These are phyloP conservation scores for Tylopilus sp. DNA, from an alignment of 768 basidiomycete genomes.

Conservation along the genomic window DNA sequence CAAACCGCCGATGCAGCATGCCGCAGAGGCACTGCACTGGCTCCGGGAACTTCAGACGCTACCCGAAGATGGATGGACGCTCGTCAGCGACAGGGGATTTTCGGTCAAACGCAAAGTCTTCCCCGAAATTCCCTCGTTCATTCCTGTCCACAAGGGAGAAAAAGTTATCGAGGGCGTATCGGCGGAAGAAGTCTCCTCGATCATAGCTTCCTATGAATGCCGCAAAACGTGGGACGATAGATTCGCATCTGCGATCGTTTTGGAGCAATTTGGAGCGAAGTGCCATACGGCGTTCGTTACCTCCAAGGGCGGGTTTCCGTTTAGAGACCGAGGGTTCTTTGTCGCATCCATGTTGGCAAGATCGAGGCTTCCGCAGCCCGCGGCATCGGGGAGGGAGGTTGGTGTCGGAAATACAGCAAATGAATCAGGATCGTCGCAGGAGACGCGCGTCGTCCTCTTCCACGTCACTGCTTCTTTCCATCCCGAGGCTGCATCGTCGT, in stretches of 20 bases:
- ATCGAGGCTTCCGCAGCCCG: conserved; percentile 35
- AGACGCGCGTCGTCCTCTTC: conserved; percentile 65
- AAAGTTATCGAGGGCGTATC: conserved; percentile 93
- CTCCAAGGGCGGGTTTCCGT: conserved; percentile 81
- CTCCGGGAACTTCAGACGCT: conserved; percentile 66
- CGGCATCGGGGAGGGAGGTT: conserved; percentile 40
- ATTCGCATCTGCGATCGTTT: conserved; percentile 61
- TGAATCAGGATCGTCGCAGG: conserved; percentile 34
- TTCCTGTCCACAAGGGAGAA: conserved; percentile 84
- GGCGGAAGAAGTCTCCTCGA: conserved; percentile 82
- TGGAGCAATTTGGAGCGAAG: conserved; percentile 78
- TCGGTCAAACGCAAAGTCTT: conserved; percentile 73
- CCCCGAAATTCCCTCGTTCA: conserved; percentile 70
- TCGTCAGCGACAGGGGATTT: conserved; percentile 73
- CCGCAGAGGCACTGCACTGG: conserved; percentile 78
- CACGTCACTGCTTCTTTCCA: conserved; percentile 82
- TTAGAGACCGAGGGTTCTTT: conserved; percentile 85
- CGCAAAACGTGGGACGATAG: conserved; percentile 86
- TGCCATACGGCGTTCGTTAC: conserved; percentile 69
- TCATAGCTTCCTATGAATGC: conserved; percentile 66
- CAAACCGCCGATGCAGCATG: conserved; percentile 74
- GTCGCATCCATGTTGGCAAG: conserved; percentile 76
- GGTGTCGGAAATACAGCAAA: conserved; percentile 19
- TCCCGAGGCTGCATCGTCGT: conserved; percentile 54
- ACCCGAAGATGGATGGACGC: conserved; percentile 66